phyloP scores from a whole-genome alignment of 768 basidiomycete genomes.

The Candolleomyces eurysporus region DNA sequence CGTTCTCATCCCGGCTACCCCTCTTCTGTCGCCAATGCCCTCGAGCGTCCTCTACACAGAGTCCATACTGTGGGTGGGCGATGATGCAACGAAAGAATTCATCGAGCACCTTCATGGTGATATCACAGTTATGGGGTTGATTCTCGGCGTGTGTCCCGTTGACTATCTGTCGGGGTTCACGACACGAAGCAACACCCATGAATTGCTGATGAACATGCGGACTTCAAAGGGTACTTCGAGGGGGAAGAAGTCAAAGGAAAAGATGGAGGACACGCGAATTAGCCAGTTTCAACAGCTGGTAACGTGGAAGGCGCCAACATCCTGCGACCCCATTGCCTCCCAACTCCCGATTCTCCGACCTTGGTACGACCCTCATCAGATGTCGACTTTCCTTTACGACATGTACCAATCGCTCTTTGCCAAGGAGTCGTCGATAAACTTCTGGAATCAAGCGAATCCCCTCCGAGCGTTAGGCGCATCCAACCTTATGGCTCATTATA shows the following conservation, averaged over 20 bases:
- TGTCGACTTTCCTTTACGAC: slow-evolving; percentile 35
- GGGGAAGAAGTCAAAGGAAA: not conserved
- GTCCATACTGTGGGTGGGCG: slow-evolving; percentile 30
- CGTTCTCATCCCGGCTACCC: slow-evolving; percentile 34
- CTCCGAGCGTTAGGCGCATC: not conserved
- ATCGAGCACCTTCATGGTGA: slow-evolving; percentile 28
- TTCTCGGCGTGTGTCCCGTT: slow-evolving; percentile 33
- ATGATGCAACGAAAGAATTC: slow-evolving; percentile 31
- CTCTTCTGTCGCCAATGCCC: slow-evolving; percentile 31
- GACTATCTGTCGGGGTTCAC: slow-evolving; percentile 34
- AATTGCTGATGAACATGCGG: slow-evolving; percentile 17
- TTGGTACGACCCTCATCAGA: slow-evolving; percentile 20
- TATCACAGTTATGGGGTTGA: slow-evolving; percentile 28
- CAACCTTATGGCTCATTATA: slow-evolving; percentile 34
- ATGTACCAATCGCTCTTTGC: slow-evolving; percentile 39
- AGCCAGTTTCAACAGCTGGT: slow-evolving; percentile 35
- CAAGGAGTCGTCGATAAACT: slow-evolving; percentile 22
- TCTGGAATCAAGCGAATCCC: slow-evolving; percentile 11
- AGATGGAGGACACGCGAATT: not conserved
- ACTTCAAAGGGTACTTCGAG: not conserved
- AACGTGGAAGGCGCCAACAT: slow-evolving; percentile 33
- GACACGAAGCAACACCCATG: slow-evolving; percentile 34
- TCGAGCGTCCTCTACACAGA: slow-evolving; percentile 42
- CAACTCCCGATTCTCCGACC: slow-evolving; percentile 7
- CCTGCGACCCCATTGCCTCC: slow-evolving; percentile 19